Evolutionary conservation across 148 eudicot genomes (phyloP).

Genomic region (Nyssa sinensis): DNA sequence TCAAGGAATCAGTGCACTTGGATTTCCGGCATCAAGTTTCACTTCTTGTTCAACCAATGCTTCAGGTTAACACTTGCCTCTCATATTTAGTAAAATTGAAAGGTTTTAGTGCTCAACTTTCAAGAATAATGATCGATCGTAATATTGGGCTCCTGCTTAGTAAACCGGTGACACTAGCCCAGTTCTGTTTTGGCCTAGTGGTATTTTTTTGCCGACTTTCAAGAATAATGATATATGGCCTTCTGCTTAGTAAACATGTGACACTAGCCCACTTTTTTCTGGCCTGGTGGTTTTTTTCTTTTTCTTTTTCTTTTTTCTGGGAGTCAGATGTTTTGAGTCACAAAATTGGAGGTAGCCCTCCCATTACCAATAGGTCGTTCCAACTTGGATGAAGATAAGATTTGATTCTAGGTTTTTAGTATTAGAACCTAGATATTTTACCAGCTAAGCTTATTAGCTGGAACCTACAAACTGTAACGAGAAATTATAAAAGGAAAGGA

Average conservation of each 20-base stretch:
- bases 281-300: not conserved
- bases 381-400: too few species aligned
- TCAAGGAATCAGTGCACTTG: not conserved
- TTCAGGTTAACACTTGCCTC: slow-evolving; percentile 11
- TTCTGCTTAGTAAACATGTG: not conserved
- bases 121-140: not conserved
- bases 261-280: not conserved
- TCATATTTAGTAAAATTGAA: not conserved
- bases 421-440: too few species aligned
- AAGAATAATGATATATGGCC: not conserved
- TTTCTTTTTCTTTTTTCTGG: not conserved
- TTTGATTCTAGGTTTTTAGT: too few species aligned
- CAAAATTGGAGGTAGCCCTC: not conserved
- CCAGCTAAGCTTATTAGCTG: too few species aligned
- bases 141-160: not conserved
- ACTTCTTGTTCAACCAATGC: slow-evolving; percentile 14
- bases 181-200: not conserved
- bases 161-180: not conserved
- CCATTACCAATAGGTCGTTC: too few species aligned
- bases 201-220: not conserved
- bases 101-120: not conserved
- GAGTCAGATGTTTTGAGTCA: not conserved
- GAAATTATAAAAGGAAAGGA: too few species aligned
- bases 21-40: not conserved
- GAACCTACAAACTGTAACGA: too few species aligned